A percentile compares a stretch with the other conserved stretches of the same genome.
Conservation (phyloP, 2,329 filamentous ascomycete genomes). For the Bipolaris cookei region DNA sequence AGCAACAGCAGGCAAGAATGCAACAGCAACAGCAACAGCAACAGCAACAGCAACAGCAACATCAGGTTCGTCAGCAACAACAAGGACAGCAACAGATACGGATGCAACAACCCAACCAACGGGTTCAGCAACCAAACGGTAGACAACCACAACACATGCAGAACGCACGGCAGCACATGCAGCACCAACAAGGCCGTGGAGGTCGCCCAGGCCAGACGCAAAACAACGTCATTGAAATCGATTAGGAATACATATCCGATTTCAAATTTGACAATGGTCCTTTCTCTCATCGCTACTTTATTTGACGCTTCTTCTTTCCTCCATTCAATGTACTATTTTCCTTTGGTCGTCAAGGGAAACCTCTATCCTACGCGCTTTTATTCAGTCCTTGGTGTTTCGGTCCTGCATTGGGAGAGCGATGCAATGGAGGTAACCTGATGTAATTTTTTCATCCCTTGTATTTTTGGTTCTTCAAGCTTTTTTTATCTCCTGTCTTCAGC, state of each 20-base stretch:
- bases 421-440: no score
- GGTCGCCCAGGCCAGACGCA: constrained; percentile 15
- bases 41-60: constrained; percentile 16
- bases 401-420: no score
- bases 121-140: constrained; percentile 15
- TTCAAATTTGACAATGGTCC: not conserved
- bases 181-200: constrained; percentile 15
- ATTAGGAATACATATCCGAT: constrained; percentile 13
- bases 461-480: no score
- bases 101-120: constrained; percentile 17
- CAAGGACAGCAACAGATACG: constrained; percentile 3
- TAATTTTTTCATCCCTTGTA: no score
- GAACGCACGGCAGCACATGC: constrained; percentile 9
- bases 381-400: no score
- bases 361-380: no score
- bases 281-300: not conserved
- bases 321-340: not conserved
- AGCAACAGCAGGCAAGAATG: constrained; percentile 17
- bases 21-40: constrained; percentile 19
- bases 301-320: not conserved
- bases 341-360: no score
- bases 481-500: no score
- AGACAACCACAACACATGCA: constrained; percentile 13
- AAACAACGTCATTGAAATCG: constrained; percentile 34
- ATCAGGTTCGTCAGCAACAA: constrained; percentile 8